Base-by-base conservation (phyloP, 2,329 filamentous ascomycete species). In the Curvularia hawaiiensis region DNA sequence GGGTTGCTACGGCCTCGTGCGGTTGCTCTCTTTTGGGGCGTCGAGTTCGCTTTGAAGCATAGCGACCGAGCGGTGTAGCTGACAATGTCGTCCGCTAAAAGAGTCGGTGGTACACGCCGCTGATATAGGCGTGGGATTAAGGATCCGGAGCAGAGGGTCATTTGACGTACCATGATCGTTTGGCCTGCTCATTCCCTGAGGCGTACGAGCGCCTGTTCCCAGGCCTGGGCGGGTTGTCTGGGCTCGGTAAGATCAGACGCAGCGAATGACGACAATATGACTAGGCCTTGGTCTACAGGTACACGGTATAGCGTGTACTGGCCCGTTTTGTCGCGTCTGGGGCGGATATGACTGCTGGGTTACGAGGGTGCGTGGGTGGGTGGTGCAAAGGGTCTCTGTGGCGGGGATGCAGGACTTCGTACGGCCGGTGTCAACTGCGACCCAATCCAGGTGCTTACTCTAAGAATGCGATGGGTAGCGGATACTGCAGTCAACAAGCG, bases 101-200 rank as follows among this genome's bases (percentile, higher is more conserved):
- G 35, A n/a, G 30, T 9, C 5, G 24, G 53, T 28, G 24, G 20
- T 35, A 18, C 54, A 47, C 12, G 54, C 45, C 44, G 40, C 52
- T 28, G 46, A 53, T 24, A n/a, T 14, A 35, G 45, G 43, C 22
- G 45, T 55, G 20, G 51, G 39, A 49, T 22, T 50, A 38, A 52
- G 44, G 45, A 48, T 22, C 39, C 20, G 30, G 20, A 38, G 40
- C 20, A 45, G 38, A 43, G 45, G 33, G 52, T 61, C 54, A 58
- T 44, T 51, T 52, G 61, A 66, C 72, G 73, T 71, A 76, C 74
- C 75, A 76, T 76, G 63, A 65, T 75, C 72, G 65, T 70, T 72
- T 75, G 70, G 72, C 72, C 66, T 69, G 73, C 71, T 76, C 75
- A 77, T 77, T 71, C 74, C 74, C 74, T 75, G 58, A 57, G 56